Percentiles rank a stretch among this genome's conserved stretches.
Evolutionary conservation across 2,329 filamentous ascomycete genomes (phyloP).

Genomic region (Ophiocordyceps robertsii): DNA sequence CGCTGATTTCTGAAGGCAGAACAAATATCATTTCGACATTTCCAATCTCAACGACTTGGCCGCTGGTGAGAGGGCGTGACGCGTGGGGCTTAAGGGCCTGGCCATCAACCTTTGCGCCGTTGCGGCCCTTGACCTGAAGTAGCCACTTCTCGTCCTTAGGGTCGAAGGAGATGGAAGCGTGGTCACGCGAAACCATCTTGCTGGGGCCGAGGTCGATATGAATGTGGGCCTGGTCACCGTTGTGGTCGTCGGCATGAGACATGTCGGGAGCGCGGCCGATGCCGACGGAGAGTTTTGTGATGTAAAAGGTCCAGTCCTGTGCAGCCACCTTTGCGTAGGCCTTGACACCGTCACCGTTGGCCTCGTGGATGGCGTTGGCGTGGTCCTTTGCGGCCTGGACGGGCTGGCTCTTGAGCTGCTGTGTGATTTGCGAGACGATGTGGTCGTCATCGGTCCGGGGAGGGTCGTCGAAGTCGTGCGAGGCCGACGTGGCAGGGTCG

Average conservation of each 20-base stretch:
- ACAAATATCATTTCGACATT: constrained; percentile 98
- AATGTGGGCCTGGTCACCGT: constrained; percentile 39
- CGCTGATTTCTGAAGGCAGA: constrained; percentile 58
- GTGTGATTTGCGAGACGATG: constrained; percentile 41
- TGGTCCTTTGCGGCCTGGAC: constrained; percentile 50
- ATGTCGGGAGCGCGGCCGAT: constrained; percentile 58
- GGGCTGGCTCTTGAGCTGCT: constrained; percentile 32
- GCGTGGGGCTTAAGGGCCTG: constrained; percentile 52
- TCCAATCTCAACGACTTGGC: constrained; percentile 82
- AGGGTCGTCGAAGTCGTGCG: constrained; percentile 21
- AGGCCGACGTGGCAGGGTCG: constrained; percentile 6
- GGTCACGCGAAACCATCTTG: constrained; percentile 67
- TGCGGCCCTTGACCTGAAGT: constrained; percentile 77
- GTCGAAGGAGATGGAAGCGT: constrained; percentile 64
- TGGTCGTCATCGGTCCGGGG: constrained; percentile 39
- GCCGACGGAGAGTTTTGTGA: constrained; percentile 60
- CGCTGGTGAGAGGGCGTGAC: constrained; percentile 59
- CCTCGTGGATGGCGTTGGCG: constrained; percentile 49
- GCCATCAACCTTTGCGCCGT: constrained; percentile 78
- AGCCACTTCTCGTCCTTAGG: constrained; percentile 62
- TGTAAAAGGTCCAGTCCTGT: constrained; percentile 73
- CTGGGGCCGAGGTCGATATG: constrained; percentile 83
- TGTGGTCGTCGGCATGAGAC: constrained; percentile 21
- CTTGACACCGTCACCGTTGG: constrained; percentile 47
- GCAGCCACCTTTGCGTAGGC: constrained; percentile 76